These are phyloP conservation scores for Helicocarpus griseus DNA, from an alignment of 2,329 filamentous ascomycete genomes.

Conservation along the genomic window DNA sequence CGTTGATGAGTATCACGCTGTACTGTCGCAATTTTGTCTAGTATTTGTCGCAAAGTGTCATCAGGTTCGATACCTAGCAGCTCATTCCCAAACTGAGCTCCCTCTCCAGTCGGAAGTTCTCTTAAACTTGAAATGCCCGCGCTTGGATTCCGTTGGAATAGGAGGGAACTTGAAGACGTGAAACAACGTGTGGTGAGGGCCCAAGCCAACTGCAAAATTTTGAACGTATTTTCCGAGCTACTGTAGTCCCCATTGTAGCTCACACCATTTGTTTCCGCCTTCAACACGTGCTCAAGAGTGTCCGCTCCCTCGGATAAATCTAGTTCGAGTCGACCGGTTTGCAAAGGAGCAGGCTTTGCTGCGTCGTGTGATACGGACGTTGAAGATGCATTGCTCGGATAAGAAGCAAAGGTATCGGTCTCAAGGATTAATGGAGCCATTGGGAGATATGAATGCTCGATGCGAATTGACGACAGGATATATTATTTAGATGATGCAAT, in stretches of 20 bases:
- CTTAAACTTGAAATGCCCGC: not conserved
- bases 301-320: not conserved
- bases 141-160: not conserved
- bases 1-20: not conserved
- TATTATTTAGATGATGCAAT: not conserved
- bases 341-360: not conserved
- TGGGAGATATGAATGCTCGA: not conserved
- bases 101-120: not conserved
- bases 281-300: not conserved
- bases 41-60: not conserved
- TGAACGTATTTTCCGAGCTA: not conserved
- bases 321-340: not conserved
- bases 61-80: not conserved
- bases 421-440: constrained; percentile 3
- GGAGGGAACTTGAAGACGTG: not conserved
- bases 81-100: not conserved
- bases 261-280: not conserved
- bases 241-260: not conserved
- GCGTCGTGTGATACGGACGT: not conserved
- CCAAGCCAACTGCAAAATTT: constrained; percentile 3
- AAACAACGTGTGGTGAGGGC: constrained; percentile 2
- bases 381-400: not conserved
- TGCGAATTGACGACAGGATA: not conserved
- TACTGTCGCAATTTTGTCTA: not conserved
- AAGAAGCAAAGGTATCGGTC: not conserved